Base-by-base conservation (phyloP, 495 filamentous ascomycete genomes). In the Mytilinidion resinicola region DNA sequence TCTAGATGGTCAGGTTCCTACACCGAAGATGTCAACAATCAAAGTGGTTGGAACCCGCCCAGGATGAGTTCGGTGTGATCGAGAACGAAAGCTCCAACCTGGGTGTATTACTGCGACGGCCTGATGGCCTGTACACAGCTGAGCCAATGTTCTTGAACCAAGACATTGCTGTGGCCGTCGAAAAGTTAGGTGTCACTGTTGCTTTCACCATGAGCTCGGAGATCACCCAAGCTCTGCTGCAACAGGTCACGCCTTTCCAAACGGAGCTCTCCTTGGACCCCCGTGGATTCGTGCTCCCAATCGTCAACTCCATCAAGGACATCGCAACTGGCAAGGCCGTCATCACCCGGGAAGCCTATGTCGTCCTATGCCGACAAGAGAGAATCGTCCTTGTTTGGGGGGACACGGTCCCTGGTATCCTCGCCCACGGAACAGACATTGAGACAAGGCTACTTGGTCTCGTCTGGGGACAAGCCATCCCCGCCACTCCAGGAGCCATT, bases 131-230 rank as follows among this genome's bases (percentile, higher is more conserved):
- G 11, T 65, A 57, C 43, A 65, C 62, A 9, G 62, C 62, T 41
- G 62, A 65, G 43, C 62, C 62, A 15, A 20, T 65, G 33, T 65
- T 65, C 42, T 35, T 65, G 11, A 65, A 65, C 48, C 62, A 37
- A 35, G 59, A 65, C 11, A 53, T 72, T 15, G 55, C 69, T 9
- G 51, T 35, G 11, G 65, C 67, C 19, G 62, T 71, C 9, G 56
- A 65, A 30, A 66, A 43, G 39, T 62, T 73, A 5, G 60, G 59
- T 47, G 67, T 62, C 19, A 54, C 55, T 33, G 68, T 71, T 15
- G 72, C 72, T 12, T 73, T 75, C 57, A 73, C 72, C 1, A 73
- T 75, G 71, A 66, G 64, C 19, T 68, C 70, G 9, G 70, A 71
- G 38, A 71, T 72, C 42, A 70, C 70, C 9, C 48, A 63, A 11